These are phyloP conservation scores for Diplodia scrobiculata DNA, from an alignment of 2,329 filamentous ascomycete genomes.

Conservation along the genomic window DNA sequence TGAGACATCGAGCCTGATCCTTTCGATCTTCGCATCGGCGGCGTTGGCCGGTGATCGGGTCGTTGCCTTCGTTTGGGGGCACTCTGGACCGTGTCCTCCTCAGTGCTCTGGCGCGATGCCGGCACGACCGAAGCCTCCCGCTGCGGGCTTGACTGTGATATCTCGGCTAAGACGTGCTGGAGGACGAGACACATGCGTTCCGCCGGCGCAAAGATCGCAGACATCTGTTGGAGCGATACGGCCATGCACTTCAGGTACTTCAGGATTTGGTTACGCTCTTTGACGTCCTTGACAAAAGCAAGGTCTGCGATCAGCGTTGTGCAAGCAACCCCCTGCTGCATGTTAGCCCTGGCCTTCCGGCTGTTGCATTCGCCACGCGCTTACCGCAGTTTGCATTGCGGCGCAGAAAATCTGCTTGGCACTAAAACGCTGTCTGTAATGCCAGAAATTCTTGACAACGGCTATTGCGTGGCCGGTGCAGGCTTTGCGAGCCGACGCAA, in stretches of 20 bases:
- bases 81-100: slow-evolving; percentile 3
- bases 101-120: slow-evolving; percentile 3
- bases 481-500: slow-evolving; percentile 54
- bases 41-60: slow-evolving; percentile 15
- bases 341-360: slow-evolving; percentile 23
- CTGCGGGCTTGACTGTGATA: slow-evolving; percentile 38
- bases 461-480: slow-evolving; percentile 60
- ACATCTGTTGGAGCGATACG: slow-evolving; percentile 57
- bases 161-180: slow-evolving; percentile 56
- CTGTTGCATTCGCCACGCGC: slow-evolving; percentile 22
- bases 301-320: slow-evolving; percentile 57
- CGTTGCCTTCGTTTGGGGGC: slow-evolving; percentile 5
- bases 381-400: slow-evolving; percentile 55
- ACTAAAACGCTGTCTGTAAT: slow-evolving; percentile 57
- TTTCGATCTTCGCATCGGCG: slow-evolving; percentile 7
- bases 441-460: slow-evolving; percentile 58
- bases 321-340: slow-evolving; percentile 54
- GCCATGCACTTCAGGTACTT: slow-evolving; percentile 59
- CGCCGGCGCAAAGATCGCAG: slow-evolving; percentile 56
- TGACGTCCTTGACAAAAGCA: slow-evolving; percentile 45
- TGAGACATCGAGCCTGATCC: background rate
- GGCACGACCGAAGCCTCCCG: slow-evolving; percentile 12
- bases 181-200: slow-evolving; percentile 58
- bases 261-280: slow-evolving; percentile 47
- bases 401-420: slow-evolving; percentile 56